These are phyloP conservation scores for Cryptococcus sp. DNA, from an alignment of 1,284 basidiomycete species.

Conservation along the genomic window DNA sequence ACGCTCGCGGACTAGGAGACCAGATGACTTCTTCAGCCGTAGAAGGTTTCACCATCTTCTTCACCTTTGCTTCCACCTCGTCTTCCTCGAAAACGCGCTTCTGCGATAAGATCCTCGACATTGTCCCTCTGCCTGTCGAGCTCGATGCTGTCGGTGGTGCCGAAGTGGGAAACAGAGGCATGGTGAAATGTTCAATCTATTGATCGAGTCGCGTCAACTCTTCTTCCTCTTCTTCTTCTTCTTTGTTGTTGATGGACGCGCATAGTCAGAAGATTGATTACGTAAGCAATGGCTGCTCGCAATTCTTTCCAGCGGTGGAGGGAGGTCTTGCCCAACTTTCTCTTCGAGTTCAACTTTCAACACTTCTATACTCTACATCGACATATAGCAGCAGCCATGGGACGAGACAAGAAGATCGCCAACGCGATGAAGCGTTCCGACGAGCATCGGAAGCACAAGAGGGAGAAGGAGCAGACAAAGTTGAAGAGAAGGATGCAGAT, in stretches of 20 bases:
- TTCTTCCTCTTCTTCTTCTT: too few species aligned
- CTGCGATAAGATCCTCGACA: not conserved
- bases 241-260: too few species aligned
- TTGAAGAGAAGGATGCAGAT: constrained; percentile 67
- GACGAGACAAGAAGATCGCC: constrained; percentile 54
- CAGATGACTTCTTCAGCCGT: constrained; percentile 5
- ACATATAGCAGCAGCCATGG: constrained; percentile 33
- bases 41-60: too few species aligned
- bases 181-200: too few species aligned
- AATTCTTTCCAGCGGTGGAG: not conserved
- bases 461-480: constrained; percentile 73
- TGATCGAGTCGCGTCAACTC: constrained; percentile 6
- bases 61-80: too few species aligned
- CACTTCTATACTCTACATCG: too few species aligned
- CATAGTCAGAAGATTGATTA: too few species aligned
- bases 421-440: constrained; percentile 83
- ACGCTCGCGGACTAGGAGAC: constrained; percentile 21
- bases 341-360: too few species aligned
- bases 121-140: constrained; percentile 26
- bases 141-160: constrained; percentile 13
- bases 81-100: not conserved
- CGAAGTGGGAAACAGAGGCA: constrained; percentile 1
- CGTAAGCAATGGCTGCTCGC: not conserved
- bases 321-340: too few species aligned
- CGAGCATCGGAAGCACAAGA: constrained; percentile 65